These are phyloP conservation scores for Saccharomycopsis selenospora DNA, from an alignment of 805 yeast genomes.

Conservation along the genomic window DNA sequence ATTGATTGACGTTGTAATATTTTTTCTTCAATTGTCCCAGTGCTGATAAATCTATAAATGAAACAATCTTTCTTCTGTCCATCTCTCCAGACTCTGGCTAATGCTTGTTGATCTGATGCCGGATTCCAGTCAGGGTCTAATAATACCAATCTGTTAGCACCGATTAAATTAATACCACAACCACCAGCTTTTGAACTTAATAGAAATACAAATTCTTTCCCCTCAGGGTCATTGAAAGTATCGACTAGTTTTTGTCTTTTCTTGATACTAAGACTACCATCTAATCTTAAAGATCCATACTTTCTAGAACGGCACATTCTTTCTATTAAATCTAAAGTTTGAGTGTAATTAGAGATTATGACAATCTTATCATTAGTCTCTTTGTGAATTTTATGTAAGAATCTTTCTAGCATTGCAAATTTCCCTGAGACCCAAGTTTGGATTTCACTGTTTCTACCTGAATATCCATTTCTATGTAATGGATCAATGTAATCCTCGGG, in stretches of 20 bases:
- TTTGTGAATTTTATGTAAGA: slow-evolving; percentile 62
- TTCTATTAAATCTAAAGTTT: slow-evolving; percentile 86
- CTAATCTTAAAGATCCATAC: slow-evolving; percentile 77
- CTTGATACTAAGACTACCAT: slow-evolving; percentile 87
- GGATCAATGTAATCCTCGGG: slow-evolving; percentile 69
- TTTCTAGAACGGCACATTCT: slow-evolving; percentile 66
- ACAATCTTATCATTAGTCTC: slow-evolving; percentile 95
- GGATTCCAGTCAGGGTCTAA: slow-evolving; percentile 98
- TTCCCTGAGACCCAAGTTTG: slow-evolving; percentile 84
- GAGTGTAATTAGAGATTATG: slow-evolving; percentile 88
- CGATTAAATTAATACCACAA: slow-evolving; percentile 94
- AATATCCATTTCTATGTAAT: slow-evolving; percentile 27
- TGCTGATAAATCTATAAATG: slow-evolving; percentile 85
- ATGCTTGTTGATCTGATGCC: slow-evolving; percentile 95
- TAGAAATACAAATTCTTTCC: slow-evolving; percentile 79
- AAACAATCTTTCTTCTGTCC: slow-evolving; percentile 97
- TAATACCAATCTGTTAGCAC: slow-evolving; percentile 84
- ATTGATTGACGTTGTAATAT: slow-evolving; percentile 93
- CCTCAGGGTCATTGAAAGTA: slow-evolving; percentile 82
- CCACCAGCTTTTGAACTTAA: slow-evolving; percentile 97
- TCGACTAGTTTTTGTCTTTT: slow-evolving; percentile 92
- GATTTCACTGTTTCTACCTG: slow-evolving; percentile 58
- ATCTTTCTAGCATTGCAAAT: slow-evolving; percentile 75
- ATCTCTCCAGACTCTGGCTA: slow-evolving; percentile 98
- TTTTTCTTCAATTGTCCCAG: slow-evolving; percentile 95